These are phyloP conservation scores for Adansonia rubrostipa DNA, from an alignment of 441 rosid species.

Conservation along the genomic window DNA sequence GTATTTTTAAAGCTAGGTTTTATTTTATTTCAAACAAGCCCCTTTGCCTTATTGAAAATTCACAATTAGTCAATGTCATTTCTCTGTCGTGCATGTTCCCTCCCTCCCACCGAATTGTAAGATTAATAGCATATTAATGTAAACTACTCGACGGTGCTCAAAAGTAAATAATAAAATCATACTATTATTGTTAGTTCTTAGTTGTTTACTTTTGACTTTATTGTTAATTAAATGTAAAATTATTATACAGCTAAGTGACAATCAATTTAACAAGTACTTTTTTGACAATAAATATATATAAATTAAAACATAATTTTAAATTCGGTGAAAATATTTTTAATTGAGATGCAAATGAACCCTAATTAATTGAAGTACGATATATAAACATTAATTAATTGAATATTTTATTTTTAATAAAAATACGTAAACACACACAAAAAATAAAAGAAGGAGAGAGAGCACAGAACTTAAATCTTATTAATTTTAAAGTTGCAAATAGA, in stretches of 20 bases:
- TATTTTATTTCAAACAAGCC: neutral
- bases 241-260: neutral
- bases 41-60: neutral
- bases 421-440: too few relatives aligned
- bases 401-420: too few relatives aligned
- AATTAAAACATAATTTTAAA: too few relatives aligned
- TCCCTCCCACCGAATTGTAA: too few relatives aligned
- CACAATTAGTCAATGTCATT: neutral
- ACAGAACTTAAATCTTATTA: too few relatives aligned
- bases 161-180: neutral
- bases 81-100: neutral
- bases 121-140: neutral
- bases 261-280: neutral
- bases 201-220: neutral
- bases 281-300: neutral
- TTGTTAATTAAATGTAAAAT: neutral
- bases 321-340: too few relatives aligned
- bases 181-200: neutral
- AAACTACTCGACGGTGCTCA: neutral
- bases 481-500: too few relatives aligned
- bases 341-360: too few relatives aligned
- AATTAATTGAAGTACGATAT: too few relatives aligned
- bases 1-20: neutral
- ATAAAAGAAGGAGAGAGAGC: too few relatives aligned
- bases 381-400: too few relatives aligned